A percentile compares a stretch with the other conserved stretches of the same genome.
Evolutionary conservation across 306 rosid species (phyloP).

Genomic region (Boehmeria nivea): DNA sequence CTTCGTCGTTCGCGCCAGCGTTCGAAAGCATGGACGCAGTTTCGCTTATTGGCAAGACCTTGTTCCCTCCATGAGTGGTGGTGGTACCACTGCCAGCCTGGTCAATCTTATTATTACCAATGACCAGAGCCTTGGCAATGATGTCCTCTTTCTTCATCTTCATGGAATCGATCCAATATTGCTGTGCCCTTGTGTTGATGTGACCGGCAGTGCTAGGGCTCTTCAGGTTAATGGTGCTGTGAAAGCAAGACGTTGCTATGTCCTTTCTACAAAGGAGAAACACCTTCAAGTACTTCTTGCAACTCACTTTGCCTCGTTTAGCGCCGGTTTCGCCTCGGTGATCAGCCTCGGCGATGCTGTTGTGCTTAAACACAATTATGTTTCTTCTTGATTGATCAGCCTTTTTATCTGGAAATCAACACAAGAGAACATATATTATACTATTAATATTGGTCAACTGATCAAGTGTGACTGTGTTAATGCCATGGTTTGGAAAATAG

Average conservation of each 20-base stretch:
- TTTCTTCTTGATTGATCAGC: constrained; percentile 23
- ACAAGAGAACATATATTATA: background rate
- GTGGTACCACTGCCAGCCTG: constrained; percentile 38
- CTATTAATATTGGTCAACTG: background rate
- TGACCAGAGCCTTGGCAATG: constrained; percentile 27
- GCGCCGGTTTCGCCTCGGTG: constrained; percentile 21
- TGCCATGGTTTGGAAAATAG: no score
- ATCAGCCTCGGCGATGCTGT: constrained; percentile 22
- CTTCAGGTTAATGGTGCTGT: constrained; percentile 40
- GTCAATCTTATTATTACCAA: constrained; percentile 40
- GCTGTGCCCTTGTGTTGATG: constrained; percentile 16
- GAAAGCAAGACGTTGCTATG: constrained; percentile 46
- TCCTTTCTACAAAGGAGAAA: constrained; percentile 41
- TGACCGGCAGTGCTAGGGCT: constrained; percentile 14
- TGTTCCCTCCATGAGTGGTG: no score
- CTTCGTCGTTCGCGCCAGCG: constrained; percentile 25
- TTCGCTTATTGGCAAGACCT: constrained; percentile 69
- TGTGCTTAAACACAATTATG: constrained; percentile 23
- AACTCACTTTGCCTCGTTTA: constrained; percentile 28
- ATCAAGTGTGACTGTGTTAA: no score
- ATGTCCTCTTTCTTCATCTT: constrained; percentile 67
- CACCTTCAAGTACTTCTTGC: constrained; percentile 42
- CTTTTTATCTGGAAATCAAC: constrained; percentile 37
- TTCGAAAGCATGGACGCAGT: constrained; percentile 30
- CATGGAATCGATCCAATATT: constrained; percentile 24